Evolutionary conservation across 306 rosid genomes (phyloP).

Genomic region (Nissolia schottii): DNA sequence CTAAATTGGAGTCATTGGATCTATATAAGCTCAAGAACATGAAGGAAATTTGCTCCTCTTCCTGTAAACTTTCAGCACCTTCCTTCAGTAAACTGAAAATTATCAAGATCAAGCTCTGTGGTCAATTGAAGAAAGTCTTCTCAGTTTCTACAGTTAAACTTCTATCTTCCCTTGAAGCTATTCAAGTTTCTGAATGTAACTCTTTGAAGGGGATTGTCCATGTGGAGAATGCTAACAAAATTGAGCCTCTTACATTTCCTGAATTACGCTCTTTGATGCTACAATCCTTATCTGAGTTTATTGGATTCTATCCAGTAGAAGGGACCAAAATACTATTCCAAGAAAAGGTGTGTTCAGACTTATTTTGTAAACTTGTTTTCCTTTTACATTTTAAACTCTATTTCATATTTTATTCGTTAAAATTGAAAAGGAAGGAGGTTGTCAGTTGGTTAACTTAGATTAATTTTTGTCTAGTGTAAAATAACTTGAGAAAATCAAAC

Average conservation of each 20-base stretch:
- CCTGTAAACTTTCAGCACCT: not conserved
- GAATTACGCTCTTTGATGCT: not conserved
- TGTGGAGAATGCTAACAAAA: not conserved
- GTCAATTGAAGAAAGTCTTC: conserved; percentile 17
- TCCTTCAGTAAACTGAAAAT: conserved; percentile 29
- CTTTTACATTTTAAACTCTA: not conserved
- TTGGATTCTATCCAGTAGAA: not conserved
- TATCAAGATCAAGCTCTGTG: conserved; percentile 14
- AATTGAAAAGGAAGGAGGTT: not conserved
- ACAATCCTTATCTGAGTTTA: not conserved
- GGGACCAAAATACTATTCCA: not conserved
- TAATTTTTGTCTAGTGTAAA: not conserved
- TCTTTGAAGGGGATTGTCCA: conserved; percentile 16
- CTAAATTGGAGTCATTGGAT: conserved; percentile 21
- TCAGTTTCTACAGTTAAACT: not conserved
- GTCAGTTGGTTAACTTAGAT: not conserved
- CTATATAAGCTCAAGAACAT: conserved; percentile 3
- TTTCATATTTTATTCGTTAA: not conserved
- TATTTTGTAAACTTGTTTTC: not conserved
- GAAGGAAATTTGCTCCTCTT: not conserved
- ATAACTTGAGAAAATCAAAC: not conserved
- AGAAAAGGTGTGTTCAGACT: not conserved
- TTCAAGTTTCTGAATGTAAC: conserved; percentile 32
- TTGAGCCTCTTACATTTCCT: not conserved
- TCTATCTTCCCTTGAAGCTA: conserved; percentile 20